Evolutionary conservation across 1,139 yeast species (phyloP).

Genomic region (Kurtzmaniella quercitrusa): DNA sequence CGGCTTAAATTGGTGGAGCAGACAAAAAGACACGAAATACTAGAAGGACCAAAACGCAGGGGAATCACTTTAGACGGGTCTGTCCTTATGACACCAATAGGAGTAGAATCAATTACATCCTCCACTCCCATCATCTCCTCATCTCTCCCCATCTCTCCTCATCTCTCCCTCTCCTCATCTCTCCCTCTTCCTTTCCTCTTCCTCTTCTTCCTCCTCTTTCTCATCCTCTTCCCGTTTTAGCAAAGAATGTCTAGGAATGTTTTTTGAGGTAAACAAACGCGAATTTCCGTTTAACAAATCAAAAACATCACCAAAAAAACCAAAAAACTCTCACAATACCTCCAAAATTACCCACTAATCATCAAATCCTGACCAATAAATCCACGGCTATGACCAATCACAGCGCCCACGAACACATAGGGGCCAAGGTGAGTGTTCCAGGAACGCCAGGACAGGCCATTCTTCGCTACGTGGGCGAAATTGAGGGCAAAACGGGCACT

Average conservation of each 20-base stretch:
- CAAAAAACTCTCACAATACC: too few relatives aligned
- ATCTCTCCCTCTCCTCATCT: too few relatives aligned
- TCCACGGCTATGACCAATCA: not conserved
- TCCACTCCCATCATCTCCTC: too few relatives aligned
- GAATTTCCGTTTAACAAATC: not conserved
- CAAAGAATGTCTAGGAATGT: not conserved
- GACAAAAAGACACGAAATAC: too few relatives aligned
- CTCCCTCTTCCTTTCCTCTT: too few relatives aligned
- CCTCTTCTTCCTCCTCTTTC: not conserved
- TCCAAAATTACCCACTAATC: too few relatives aligned
- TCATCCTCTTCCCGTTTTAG: not conserved
- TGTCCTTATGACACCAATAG: too few relatives aligned
- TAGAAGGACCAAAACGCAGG: too few relatives aligned
- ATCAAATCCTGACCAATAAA: not conserved
- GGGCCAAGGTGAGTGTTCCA: constrained; percentile 37
- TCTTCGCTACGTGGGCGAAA: constrained; percentile 68
- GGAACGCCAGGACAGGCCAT: constrained; percentile 54
- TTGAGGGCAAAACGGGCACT: constrained; percentile 67
- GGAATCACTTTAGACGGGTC: too few relatives aligned
- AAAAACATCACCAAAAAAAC: not conserved
- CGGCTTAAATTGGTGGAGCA: too few relatives aligned
- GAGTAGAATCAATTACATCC: too few relatives aligned
- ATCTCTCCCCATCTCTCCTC: not conserved
- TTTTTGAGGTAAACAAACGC: not conserved
- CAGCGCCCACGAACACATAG: constrained; percentile 19